Evolutionary conservation across 495 filamentous ascomycete species (phyloP), one percentile per base, ranked within the genome.

Genomic region (Amniculicola lignicola): DNA sequence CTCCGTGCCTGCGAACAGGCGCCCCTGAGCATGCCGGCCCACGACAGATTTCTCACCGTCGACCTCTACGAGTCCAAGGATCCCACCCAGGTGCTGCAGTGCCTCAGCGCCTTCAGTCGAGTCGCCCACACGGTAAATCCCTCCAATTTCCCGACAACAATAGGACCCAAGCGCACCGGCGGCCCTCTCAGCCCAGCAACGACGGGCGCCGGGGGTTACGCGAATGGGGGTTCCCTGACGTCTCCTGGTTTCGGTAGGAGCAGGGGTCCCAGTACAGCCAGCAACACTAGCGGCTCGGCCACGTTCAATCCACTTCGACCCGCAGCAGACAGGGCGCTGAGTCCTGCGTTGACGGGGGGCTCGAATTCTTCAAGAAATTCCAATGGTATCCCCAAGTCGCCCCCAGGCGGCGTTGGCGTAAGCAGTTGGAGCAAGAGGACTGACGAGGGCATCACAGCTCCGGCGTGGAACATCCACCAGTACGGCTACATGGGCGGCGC

Each of bases 381-480:
- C 2, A 65, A 65, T 41, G 71, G 66, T 45, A 54, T 58, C 27
- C 47, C 68, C 15, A 67, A 52, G 41, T 73, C 79, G 2, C 73
- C 80, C 10, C 58, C 67, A 9, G 74, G 76, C 12, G 69, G 75
- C 3, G 79, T 90, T 12, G 69, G 75, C 3, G 79, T 90, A 31
- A 96, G 90, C 68, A 92, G 83, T 68, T 99, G 93, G 93, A 93
- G 87, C 69, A 95, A 83, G 66, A 88, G 76, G 63, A 79, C 78
- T 15, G 89, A 97, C 60, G 86, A 96, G 68, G 79, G 80, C 16
- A 77, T 75, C 24, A 96, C 92, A 11, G 72, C 82, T 3, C 94
- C 94, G 1, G 94, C 94, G 22, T 99, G 94, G 94, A 97, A 99
- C 65, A 96, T 97, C 53, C 88, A 92, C 35, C 94, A 99, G 64